Evolutionary conservation across 2,329 filamentous ascomycete species (phyloP), one percentile per base, ranked within the genome.

Genomic region (Nigrograna mackinnonii): DNA sequence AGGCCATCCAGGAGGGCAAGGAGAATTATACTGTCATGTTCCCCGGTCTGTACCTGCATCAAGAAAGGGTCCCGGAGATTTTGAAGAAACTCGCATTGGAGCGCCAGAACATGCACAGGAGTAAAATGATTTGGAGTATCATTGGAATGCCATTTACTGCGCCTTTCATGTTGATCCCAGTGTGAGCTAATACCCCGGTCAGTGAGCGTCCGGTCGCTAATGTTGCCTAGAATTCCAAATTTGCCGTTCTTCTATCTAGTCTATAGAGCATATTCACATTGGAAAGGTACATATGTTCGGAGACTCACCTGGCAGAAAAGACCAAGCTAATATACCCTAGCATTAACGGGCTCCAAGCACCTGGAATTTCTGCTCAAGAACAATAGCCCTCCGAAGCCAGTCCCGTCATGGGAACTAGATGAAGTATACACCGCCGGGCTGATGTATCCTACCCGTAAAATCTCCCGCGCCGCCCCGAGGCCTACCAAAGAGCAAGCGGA

Each of bases 221-320:
- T 22, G 17, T 11, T 37, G 11, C 40, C 9, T 54, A 95, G 89
- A 49, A 79, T 96, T 50, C 91, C 92, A 24, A 96, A 99, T 65
- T 76, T 99, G 11, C 94, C 94, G 14, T 97, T 97, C 76, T 97
- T 97, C 76, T 99, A 97, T 68, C 80, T 97, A 30, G 83, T 82
- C 14, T 99, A 95, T 73, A 82, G 94, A 51, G 87, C 90, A 19
- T 97, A 62, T 44, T 69, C 66, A 31, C 67, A 71, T 45, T 62
- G 52, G 64, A 60, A 64, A 52, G 49, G 46, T 56, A 26, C 41
- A 17, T 42, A 16, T n/a, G n/a, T n/a, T n/a, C n/a, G n/a, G n/a
- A n/a, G n/a, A n/a, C n/a, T n/a, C n/a, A n/a, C n/a, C n/a, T n/a
- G n/a, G n/a, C n/a, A n/a, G n/a, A n/a, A n/a, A n/a, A n/a, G n/a